These are phyloP conservation scores for Durusdinium trenchii DNA, from an alignment of 73 alveolate genomes.

Conservation along the genomic window DNA sequence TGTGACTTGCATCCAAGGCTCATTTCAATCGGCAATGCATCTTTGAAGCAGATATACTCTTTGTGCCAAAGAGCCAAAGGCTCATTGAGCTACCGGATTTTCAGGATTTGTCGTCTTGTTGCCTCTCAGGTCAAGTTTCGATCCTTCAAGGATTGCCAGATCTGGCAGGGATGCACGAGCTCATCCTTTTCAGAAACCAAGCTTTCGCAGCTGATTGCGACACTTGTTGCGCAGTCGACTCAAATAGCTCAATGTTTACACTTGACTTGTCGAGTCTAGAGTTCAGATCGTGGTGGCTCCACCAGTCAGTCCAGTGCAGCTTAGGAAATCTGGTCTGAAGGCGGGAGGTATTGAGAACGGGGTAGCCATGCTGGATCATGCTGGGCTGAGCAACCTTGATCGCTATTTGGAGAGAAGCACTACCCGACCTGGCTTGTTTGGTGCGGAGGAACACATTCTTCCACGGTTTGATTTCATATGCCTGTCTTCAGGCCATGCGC, in stretches of 20 bases:
- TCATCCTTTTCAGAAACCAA: slow-evolving; percentile 74
- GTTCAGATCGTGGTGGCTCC: too few relatives aligned
- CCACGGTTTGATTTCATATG: not conserved
- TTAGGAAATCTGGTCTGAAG: slow-evolving; percentile 13
- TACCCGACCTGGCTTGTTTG: too few relatives aligned
- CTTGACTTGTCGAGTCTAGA: too few relatives aligned
- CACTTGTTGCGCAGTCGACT: not conserved
- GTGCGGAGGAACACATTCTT: too few relatives aligned
- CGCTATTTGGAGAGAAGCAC: too few relatives aligned
- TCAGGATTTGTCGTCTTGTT: not conserved
- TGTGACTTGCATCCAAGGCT: not conserved
- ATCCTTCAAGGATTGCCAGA: slow-evolving; percentile 35
- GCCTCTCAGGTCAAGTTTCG: slow-evolving; percentile 67
- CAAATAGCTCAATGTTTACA: too few relatives aligned
- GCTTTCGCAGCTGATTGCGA: slow-evolving; percentile 63
- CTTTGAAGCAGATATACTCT: not conserved
- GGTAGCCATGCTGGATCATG: too few relatives aligned
- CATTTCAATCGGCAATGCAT: slow-evolving; percentile 73
- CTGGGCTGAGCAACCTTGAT: too few relatives aligned
- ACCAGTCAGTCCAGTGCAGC: too few relatives aligned
- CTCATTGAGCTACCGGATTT: not conserved
- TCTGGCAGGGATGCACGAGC: slow-evolving; percentile 55
- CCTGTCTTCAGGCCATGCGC: slow-evolving; percentile 68
- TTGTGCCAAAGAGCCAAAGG: not conserved
- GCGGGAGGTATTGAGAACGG: too few relatives aligned